Base-by-base conservation (phyloP, 208 protist genomes). In the Trypanosoma melophagium region DNA sequence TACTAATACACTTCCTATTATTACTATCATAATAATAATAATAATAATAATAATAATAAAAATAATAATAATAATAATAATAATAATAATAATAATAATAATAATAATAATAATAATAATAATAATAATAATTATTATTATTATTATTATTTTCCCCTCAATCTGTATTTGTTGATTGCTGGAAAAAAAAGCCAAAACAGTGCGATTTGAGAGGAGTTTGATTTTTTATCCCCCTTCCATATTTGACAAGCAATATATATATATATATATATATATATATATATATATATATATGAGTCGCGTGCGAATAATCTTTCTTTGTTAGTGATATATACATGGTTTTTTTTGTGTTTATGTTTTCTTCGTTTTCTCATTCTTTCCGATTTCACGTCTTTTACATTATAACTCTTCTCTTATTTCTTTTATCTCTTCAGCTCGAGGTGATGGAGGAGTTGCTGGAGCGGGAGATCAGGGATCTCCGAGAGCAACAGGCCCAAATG, bases 381-480 rank as follows among this genome's bases (percentile, higher is more conserved):
- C 28, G 5, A 5, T 35, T 7, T 35, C 28, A 35, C 28, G 5
- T 35, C 5, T 35, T 5, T 35, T 7, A 35, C 1, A 7, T 35
- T 35, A 35, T 35, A 7, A 35, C 28, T 35, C 5, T 35, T 35
- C 28, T 35, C 5, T 35, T 35, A 1, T 35, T 5, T 35, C 28
- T 35, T 35, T 35, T 35, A 7, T 1, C 28, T 35, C 3, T 35
- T 35, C 28, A 35, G 28, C 28, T 35, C 1, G 28, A 35, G 28
- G 5, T 35, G 5, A 35, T 66, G 60, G 60, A 69, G 45, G 61
- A 67, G 61, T 16, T 67, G 21, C 61, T 74, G 13, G 53, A 74
- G 61, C 51, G 35, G 40, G 69, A 74, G 69, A 51, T 74, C 12
- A 25, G 45, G 17, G 28, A 70, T 38, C 45, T 70, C 31, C 60